Base-by-base conservation (phyloP, 495 filamentous ascomycete species). In the Clavariopsis aquatica region DNA sequence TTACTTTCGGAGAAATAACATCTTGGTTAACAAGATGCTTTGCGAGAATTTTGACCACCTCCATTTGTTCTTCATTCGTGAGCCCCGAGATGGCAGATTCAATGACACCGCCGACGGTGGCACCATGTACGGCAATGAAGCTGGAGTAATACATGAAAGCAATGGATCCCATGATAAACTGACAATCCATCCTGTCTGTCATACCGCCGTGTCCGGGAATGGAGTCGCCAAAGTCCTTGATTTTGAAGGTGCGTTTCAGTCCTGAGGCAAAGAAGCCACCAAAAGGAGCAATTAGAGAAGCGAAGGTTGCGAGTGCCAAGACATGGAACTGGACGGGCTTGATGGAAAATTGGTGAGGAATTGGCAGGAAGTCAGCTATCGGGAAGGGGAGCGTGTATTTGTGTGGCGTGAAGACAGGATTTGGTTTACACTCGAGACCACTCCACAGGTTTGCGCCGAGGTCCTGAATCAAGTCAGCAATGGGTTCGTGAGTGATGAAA, bases 91-190 rank as follows among this genome's bases (percentile, higher is more conserved):
- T 93, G 29, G 88, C 92, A 34, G 84, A 82, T 80, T 98, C 93
- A 66, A 99, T 88, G 29, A 98, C 87, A 52, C 85, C 85, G 3
- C 92, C 93, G 13, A 95, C 87, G 59, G 81, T 89, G 9, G 89
- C 85, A 69, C 88, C 89, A 78, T 93, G 85, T 19, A 90, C 81
- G 9, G 93, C 93, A 72, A 99, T 94, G 75, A 99, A 99, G 71
- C 91, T 93, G 75, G 96, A 91, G 78, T 94, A 98, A 77, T 99
- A 99, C 82, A 99, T 90, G 77, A 89, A 98, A 13, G 95, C 85
- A 70, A 99, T 98, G 80, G 97, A 91, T 10, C 95, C 95, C 95
- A 99, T 99, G 79, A 97, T 98, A 79, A 97, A 97, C 73, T 99
- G 95, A 78, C 95, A 99, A 72, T 99, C 95, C 95, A 99, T 98